Evolutionary conservation across 2,329 filamentous ascomycete species (phyloP), one percentile per base, ranked within the genome.

Genomic region (Fusarium humuli): DNA sequence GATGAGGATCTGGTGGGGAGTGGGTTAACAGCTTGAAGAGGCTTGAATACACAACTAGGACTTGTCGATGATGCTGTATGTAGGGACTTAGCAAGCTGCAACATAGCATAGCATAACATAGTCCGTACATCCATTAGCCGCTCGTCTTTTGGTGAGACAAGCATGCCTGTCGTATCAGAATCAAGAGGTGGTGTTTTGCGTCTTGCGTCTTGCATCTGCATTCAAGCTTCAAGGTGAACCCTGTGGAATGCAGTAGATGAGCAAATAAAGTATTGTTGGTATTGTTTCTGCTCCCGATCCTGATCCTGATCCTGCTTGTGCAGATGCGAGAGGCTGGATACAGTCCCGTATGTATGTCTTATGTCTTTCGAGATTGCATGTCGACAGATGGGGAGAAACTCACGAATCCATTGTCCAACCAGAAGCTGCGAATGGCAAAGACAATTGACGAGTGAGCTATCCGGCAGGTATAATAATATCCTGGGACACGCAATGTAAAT

Each of bases 351-450:
- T 65, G 46, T 61, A 62, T 42, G 49, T 37, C 67, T 47, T 58
- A 67, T 23, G 42, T 67, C 37, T 67, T 42, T 66, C 47, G 37
- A 69, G 44, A 70, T 70, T 67, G 59, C 60, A 65, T 65, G 57
- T 69, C 62, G 61, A 72, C 63, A 71, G 61, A 66, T 64, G 72
- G 70, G 73, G 70, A 73, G 62, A 75, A 69, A 57, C 61, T 61
- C 37, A 37, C 53, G 54, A 46, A 29, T 47, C 65, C 53, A 76
- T 76, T 77, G 69, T 65, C 75, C 73, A 77, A 76, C 74, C 74
- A 77, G 68, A 56, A 53, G 63, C 50, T 52, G 56, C 53, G 22
- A 49, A 59, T 30, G 23, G 44, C 23, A 52, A 32, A 40, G 56
- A 54, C 61, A 52, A 70, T 60, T 70, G 61, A 57, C 25, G 54